A percentile compares a stretch with the other conserved stretches of the same genome.
phyloP scores from a whole-genome alignment of 805 yeast species.

The Sungouiozyma intestinalis region DNA sequence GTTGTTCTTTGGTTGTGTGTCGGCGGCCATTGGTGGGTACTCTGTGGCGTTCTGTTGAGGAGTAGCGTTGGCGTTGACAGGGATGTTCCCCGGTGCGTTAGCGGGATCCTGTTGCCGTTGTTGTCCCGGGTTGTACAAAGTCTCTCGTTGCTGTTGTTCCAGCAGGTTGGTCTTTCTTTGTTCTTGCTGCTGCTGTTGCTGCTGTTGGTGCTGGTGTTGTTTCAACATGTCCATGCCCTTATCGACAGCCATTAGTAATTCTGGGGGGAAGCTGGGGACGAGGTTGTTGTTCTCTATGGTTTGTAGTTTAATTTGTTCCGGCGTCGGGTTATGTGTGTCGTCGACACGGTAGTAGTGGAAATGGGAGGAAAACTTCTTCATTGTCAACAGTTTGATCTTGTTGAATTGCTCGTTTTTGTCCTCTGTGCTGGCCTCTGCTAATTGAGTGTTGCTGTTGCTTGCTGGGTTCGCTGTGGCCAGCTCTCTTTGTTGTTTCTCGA shows the following conservation, averaged over 20 bases:
- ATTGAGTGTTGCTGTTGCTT: background rate
- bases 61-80: conserved; percentile 8
- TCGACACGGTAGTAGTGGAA: conserved; percentile 27
- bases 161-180: conserved; percentile 1
- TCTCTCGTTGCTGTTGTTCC: conserved; percentile 4
- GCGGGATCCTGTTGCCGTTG: conserved; percentile 6
- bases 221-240: conserved; percentile 23
- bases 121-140: conserved; percentile 5
- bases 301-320: conserved; percentile 26
- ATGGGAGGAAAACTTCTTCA: conserved; percentile 27
- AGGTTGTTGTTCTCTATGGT: conserved; percentile 20
- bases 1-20: conserved; percentile 4
- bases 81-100: conserved; percentile 4
- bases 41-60: background rate
- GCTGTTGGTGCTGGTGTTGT: conserved; percentile 13
- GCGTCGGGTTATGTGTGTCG: conserved; percentile 24
- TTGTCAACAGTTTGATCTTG: conserved; percentile 24
- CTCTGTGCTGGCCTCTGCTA: conserved; percentile 1
- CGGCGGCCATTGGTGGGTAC: background rate
- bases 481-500: conserved; percentile 20
- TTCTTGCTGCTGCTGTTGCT: conserved; percentile 1
- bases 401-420: conserved; percentile 21
- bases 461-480: background rate
- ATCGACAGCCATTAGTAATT: conserved; percentile 21
- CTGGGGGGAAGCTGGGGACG: conserved; percentile 20